phyloP scores from a whole-genome alignment of 2,329 filamentous ascomycete genomes.

The Aureobasidium sp. region DNA sequence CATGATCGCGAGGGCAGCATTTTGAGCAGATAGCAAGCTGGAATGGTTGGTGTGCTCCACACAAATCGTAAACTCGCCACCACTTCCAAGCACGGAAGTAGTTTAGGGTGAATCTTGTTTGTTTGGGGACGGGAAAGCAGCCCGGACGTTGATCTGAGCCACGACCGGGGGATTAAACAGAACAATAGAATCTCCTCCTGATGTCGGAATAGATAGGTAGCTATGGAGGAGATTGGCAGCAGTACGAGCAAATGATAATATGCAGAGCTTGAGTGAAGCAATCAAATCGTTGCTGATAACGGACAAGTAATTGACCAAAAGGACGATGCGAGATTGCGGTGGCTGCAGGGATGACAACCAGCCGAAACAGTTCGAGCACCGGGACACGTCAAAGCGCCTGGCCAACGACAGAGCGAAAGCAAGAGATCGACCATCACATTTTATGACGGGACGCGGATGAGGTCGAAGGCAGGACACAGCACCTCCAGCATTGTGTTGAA shows the following conservation, averaged over 20 bases:
- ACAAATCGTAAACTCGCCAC: not conserved
- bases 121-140: slow-evolving; percentile 6
- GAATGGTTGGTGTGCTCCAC: slow-evolving; percentile 11
- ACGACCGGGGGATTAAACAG: not conserved
- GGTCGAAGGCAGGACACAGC: not conserved
- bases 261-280: not conserved
- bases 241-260: not conserved
- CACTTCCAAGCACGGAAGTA: not conserved
- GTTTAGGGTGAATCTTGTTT: slow-evolving; percentile 8
- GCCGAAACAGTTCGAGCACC: slow-evolving; percentile 4
- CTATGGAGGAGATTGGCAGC: slow-evolving; percentile 1
- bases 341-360: slow-evolving; percentile 12
- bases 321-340: slow-evolving; percentile 12
- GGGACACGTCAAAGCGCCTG: slow-evolving; percentile 6
- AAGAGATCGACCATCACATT: not conserved
- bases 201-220: not conserved
- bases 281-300: slow-evolving; percentile 12
- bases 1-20: not conserved
- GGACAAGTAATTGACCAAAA: slow-evolving; percentile 6
- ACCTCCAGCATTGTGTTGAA: not conserved
- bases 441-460: not conserved
- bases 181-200: slow-evolving; percentile 4
- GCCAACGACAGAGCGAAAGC: not conserved
- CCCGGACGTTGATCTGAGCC: slow-evolving; percentile 10
- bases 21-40: not conserved